These are phyloP conservation scores for Microcyclosporella mali DNA, from an alignment of 2,329 filamentous ascomycete genomes.

Conservation along the genomic window DNA sequence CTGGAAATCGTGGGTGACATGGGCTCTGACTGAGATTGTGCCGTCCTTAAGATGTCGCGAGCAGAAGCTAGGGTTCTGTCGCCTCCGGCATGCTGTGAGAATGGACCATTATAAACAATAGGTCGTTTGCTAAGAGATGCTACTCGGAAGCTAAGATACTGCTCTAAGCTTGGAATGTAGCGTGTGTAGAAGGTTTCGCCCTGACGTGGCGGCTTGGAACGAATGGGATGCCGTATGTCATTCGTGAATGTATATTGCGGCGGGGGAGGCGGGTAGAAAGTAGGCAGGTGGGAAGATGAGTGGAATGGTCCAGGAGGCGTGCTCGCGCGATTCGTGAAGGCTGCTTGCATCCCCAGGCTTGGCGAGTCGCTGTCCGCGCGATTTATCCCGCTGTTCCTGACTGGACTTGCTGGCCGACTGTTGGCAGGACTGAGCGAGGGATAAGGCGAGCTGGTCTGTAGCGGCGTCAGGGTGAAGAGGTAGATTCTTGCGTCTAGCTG, in stretches of 20 bases:
- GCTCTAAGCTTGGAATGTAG: slow-evolving; percentile 71
- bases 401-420: slow-evolving; percentile 48
- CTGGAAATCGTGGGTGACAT: slow-evolving; percentile 29
- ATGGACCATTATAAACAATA: slow-evolving; percentile 58
- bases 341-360: slow-evolving; percentile 11
- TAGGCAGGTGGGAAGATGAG: slow-evolving; percentile 78
- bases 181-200: slow-evolving; percentile 88
- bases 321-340: slow-evolving; percentile 12
- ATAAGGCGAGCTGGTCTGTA: slow-evolving; percentile 39
- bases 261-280: slow-evolving; percentile 80
- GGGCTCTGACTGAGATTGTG: slow-evolving; percentile 41
- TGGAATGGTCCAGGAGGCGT: slow-evolving; percentile 59
- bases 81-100: slow-evolving; percentile 19
- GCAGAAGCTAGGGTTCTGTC: slow-evolving; percentile 30
- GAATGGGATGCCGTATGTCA: slow-evolving; percentile 73
- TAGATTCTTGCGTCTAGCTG: slow-evolving; percentile 83
- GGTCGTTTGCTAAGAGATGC: slow-evolving; percentile 63
- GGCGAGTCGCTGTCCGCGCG: slow-evolving; percentile 7
- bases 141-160: slow-evolving; percentile 84
- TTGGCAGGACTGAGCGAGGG: slow-evolving; percentile 46
- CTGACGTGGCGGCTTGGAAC: slow-evolving; percentile 82
- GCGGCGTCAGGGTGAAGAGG: slow-evolving; percentile 73
- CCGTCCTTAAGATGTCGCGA: slow-evolving; percentile 14
- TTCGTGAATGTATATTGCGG: slow-evolving; percentile 75
- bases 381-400: slow-evolving; percentile 16